phyloP scores from a whole-genome alignment of 2,329 filamentous ascomycete genomes.

The Trichoderma atrobrunneum region DNA sequence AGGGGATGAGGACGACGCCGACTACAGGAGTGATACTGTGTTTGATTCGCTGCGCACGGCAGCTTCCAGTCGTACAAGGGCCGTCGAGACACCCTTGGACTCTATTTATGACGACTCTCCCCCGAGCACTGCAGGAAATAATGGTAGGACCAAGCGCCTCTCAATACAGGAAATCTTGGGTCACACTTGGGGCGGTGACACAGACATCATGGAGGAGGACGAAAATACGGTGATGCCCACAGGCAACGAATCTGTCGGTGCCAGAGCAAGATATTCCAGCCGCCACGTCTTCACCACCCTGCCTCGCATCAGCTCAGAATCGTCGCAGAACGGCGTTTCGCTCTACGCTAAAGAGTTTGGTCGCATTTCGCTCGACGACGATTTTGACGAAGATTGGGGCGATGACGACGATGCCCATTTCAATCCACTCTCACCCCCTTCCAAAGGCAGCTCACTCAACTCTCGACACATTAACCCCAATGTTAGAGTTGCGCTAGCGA shows the following conservation, averaged over 20 bases:
- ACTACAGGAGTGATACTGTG: constrained; percentile 72
- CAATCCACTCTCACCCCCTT: constrained; percentile 58
- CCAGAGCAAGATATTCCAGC: constrained; percentile 22
- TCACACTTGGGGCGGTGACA: constrained; percentile 52
- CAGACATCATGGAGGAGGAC: constrained; percentile 62
- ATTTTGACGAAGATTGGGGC: constrained; percentile 63
- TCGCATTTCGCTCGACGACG: constrained; percentile 57
- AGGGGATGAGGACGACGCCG: constrained; percentile 73
- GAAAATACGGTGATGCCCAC: constrained; percentile 55
- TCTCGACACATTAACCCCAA: constrained; percentile 52
- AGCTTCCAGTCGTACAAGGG: constrained; percentile 63
- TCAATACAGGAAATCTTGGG: constrained; percentile 60
- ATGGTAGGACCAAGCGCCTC: constrained; percentile 51
- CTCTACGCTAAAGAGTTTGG: constrained; percentile 42
- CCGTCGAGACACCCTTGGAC: constrained; percentile 69
- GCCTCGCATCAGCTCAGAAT: constrained; percentile 32
- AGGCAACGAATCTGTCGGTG: constrained; percentile 34
- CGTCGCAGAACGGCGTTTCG: constrained; percentile 33
- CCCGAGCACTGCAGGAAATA: constrained; percentile 54
- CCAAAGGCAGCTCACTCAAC: constrained; percentile 50
- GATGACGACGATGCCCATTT: constrained; percentile 50
- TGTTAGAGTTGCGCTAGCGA: constrained; percentile 52
- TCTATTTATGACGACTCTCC: constrained; percentile 81
- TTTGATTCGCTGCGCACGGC: constrained; percentile 74
- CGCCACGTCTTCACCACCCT: constrained; percentile 19